A percentile compares a stretch with the other conserved stretches of the same genome.
These are phyloP conservation scores for Boletus eberwhitei DNA, from an alignment of 768 basidiomycete species.

Conservation along the genomic window DNA sequence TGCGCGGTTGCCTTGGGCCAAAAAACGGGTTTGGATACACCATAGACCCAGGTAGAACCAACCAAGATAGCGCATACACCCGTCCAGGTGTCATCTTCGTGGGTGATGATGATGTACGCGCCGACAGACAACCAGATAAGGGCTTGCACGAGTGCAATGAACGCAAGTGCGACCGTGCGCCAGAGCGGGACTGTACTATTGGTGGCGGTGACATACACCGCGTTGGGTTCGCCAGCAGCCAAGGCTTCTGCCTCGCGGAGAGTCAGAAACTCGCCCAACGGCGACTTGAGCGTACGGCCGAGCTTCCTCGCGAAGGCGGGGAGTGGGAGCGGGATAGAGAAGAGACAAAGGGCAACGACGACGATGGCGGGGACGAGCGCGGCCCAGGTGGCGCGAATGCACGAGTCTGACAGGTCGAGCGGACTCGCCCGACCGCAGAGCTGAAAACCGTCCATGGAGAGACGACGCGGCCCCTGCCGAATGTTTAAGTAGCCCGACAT, in stretches of 20 bases:
- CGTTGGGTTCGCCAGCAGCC: slow-evolving; percentile 15
- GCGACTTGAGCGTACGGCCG: slow-evolving; percentile 15
- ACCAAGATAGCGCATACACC: slow-evolving; percentile 44
- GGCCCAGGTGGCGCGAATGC: slow-evolving; percentile 52
- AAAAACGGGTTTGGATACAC: slow-evolving; percentile 51
- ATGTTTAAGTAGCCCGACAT: not conserved
- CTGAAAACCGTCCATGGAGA: slow-evolving; percentile 10
- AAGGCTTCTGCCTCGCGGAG: slow-evolving; percentile 57
- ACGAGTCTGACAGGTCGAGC: slow-evolving; percentile 42
- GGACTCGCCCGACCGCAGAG: slow-evolving; percentile 14
- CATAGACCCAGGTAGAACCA: slow-evolving; percentile 65
- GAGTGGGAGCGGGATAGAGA: slow-evolving; percentile 32
- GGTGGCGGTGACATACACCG: not conserved
- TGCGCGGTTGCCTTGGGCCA: slow-evolving; percentile 56
- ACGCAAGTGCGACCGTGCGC: slow-evolving; percentile 56
- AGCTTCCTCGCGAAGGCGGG: slow-evolving; percentile 17
- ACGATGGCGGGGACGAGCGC: slow-evolving; percentile 45
- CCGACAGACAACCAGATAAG: slow-evolving; percentile 59
- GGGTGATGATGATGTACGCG: slow-evolving; percentile 49
- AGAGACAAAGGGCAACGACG: slow-evolving; percentile 42
- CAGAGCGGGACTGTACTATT: slow-evolving; percentile 44
- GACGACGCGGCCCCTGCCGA: not conserved
- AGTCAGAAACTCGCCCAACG: slow-evolving; percentile 43
- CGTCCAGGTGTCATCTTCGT: slow-evolving; percentile 32
- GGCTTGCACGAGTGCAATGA: slow-evolving; percentile 53